Evolutionary conservation across 2,329 filamentous ascomycete genomes (phyloP).

Genomic region (Iodosphaeria phyllophila): DNA sequence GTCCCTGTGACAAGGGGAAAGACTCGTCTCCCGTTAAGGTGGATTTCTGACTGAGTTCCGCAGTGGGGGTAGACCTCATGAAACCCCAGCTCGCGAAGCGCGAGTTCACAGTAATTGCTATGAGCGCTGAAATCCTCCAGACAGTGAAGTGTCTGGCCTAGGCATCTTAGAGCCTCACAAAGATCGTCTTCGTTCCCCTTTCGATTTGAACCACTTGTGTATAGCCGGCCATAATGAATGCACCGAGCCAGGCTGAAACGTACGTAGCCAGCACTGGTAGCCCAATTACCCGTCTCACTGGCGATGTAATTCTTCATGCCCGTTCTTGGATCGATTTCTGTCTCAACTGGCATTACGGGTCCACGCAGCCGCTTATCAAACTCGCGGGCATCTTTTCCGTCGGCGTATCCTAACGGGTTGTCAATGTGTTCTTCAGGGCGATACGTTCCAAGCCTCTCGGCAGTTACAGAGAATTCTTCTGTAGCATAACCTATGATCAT

Average conservation of each 20-base stretch:
- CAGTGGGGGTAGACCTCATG: constrained; percentile 55
- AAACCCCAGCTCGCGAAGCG: constrained; percentile 53
- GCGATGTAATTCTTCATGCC: constrained; percentile 99
- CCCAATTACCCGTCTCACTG: constrained; percentile 74
- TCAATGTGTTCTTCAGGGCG: constrained; percentile 58
- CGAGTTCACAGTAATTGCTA: constrained; percentile 69
- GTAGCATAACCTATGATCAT: too few species aligned
- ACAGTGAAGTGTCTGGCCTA: constrained; percentile 60
- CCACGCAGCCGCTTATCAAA: constrained; percentile 68
- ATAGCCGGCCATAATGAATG: constrained; percentile 62
- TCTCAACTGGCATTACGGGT: constrained; percentile 53
- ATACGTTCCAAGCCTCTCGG: constrained; percentile 64
- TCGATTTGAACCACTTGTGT: constrained; percentile 43
- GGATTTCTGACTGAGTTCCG: constrained; percentile 46
- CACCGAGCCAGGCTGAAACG: constrained; percentile 55
- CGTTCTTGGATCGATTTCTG: constrained; percentile 54
- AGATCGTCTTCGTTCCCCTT: constrained; percentile 57
- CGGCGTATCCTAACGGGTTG: constrained; percentile 72
- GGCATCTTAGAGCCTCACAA: constrained; percentile 60
- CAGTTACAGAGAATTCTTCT: constrained; percentile 67
- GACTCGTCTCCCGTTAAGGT: constrained; percentile 44
- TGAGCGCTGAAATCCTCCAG: constrained; percentile 68
- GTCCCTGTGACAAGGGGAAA: constrained; percentile 58
- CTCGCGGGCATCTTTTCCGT: constrained; percentile 67
- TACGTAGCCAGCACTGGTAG: constrained; percentile 75